Base-by-base conservation (phyloP, 768 basidiomycete species). In the Tremella mesenterica region DNA sequence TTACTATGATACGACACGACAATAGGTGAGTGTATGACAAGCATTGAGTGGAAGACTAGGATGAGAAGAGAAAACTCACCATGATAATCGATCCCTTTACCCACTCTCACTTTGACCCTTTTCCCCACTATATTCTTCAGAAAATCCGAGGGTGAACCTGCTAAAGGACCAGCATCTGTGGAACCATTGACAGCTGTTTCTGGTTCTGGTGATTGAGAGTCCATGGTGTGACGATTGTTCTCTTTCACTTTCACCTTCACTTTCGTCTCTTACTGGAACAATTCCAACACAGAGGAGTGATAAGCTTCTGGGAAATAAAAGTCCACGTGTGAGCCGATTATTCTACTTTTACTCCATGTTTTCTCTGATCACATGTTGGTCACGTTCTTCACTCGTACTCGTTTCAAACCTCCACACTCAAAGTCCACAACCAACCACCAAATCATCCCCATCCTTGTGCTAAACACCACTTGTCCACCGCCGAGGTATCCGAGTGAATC, bases 111-210 rank as follows among this genome's bases (percentile, higher is more conserved):
- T 53, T 92, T 86, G 48, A 96, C 92, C 53, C 81, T 80, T 73
- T 93, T 93, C n/a, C 93, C 93, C 7, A 96, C 91, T 20, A 96
- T 91, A 28, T 86, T 88, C 74, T 93, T 92, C 54, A 96, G 72
- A 64, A 93, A 96, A 59, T 91, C 89, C 0, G 88, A 89, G 0
- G 89, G 90, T 5, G 89, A 90, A 2, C 91, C 91, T 7, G 83
- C 59, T 3, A 54, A 34, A 8, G 62, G 50, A n/a, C n/a, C n/a
- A 10, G 57, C 56, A n/a, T 41, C 23, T 18, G 29, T 18, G 16
- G 25, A 18, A 16, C 23, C 47, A 18, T 25, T 28, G 18, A 23
- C 41, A 12, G 51, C 46, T 33, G 43, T 18, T 48, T 61, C 57
- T n/a, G 56, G 61, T 48, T 56, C 56, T 26, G 65, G 61, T 27